Evolutionary conservation across 805 yeast genomes (phyloP).

Genomic region (Candida germanica): DNA sequence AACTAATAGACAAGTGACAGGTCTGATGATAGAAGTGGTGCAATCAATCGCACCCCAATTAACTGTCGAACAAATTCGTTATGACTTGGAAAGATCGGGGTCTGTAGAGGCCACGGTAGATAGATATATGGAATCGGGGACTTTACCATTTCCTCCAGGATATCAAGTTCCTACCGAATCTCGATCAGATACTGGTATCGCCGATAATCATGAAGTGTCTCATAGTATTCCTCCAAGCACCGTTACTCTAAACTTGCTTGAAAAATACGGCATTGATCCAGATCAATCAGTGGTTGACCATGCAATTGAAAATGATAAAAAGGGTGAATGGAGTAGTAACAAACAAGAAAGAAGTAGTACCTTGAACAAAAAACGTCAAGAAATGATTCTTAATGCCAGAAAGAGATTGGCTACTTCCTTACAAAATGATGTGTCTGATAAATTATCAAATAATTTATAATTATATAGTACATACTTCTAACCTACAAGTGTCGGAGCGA

Average conservation of each 20-base stretch:
- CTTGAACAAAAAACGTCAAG: conserved; percentile 31
- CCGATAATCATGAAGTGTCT: too few relatives aligned
- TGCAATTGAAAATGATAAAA: conserved; percentile 12
- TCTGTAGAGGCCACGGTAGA: conserved; percentile 81
- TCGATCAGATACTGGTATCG: conserved; percentile 3
- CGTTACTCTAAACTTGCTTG: conserved; percentile 21
- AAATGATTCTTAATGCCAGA: conserved; percentile 42
- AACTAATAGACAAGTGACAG: conserved; percentile 49
- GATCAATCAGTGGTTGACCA: conserved; percentile 2
- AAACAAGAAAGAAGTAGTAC: conserved; percentile 18
- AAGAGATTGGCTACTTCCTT: conserved; percentile 45
- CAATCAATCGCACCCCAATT: conserved; percentile 77
- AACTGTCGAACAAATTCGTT: conserved; percentile 64
- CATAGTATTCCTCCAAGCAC: conserved; percentile 22
- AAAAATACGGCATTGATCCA: conserved; percentile 42
- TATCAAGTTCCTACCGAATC: conserved; percentile 14
- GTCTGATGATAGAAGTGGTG: conserved; percentile 81
- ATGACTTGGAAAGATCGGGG: conserved; percentile 73
- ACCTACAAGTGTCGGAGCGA: conserved; percentile 17
- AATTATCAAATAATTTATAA: background rate
- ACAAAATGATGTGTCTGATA: conserved; percentile 21
- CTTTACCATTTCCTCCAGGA: conserved; percentile 56
- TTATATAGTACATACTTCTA: background rate
- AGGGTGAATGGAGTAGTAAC: conserved; percentile 21
- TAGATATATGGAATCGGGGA: conserved; percentile 58